Evolutionary conservation across 345 rosid genomes (phyloP).

Genomic region (Eucalyptus lansdowneana): DNA sequence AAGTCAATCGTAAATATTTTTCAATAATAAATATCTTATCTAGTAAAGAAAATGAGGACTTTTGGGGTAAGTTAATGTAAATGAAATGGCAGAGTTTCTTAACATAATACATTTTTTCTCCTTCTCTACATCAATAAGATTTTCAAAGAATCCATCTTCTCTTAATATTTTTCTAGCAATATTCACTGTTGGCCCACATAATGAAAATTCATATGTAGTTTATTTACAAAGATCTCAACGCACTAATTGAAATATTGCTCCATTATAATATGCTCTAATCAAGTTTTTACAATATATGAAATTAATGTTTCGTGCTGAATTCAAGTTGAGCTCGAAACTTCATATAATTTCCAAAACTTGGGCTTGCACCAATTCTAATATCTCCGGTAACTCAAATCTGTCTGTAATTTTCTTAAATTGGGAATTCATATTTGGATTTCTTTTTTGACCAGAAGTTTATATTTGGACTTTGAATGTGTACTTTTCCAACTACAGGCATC

Average conservation of each 20-base stretch:
- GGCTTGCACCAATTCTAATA: not conserved
- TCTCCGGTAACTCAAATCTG: not conserved
- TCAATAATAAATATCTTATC: not conserved
- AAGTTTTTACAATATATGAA: not conserved
- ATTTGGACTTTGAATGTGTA: not conserved
- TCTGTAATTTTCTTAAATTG: not conserved
- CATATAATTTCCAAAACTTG: not conserved
- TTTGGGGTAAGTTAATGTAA: not conserved
- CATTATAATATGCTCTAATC: not conserved
- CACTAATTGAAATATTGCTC: not conserved
- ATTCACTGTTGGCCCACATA: not conserved
- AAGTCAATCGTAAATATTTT: not conserved
- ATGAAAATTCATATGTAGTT: too few relatives aligned
- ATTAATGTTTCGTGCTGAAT: not conserved
- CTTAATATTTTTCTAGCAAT: not conserved
- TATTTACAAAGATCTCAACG: too few relatives aligned
- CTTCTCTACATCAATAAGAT: not conserved
- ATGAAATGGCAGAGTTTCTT: not conserved
- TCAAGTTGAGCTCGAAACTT: not conserved
- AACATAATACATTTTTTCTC: not conserved
- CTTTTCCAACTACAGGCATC: slow-evolving; percentile 19
- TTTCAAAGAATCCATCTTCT: not conserved
- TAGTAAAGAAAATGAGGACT: not conserved
- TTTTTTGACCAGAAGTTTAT: not conserved
- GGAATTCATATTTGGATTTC: not conserved